These are phyloP conservation scores for Waltergamsia citrina DNA, from an alignment of 2,329 filamentous ascomycete species.

Conservation along the genomic window DNA sequence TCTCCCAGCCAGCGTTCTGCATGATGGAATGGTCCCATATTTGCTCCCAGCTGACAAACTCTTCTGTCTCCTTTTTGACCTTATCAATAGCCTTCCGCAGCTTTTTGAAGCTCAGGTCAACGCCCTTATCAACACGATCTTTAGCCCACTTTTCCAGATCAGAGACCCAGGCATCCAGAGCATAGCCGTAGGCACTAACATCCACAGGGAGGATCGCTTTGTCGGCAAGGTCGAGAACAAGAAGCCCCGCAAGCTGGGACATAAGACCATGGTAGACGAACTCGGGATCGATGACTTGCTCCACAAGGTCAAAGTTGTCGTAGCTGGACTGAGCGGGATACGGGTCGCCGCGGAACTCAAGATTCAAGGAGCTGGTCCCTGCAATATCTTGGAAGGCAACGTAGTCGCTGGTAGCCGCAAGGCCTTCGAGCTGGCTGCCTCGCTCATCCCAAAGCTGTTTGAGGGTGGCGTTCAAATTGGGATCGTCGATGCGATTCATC, in stretches of 20 bases:
- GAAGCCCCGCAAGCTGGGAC: constrained; percentile 67
- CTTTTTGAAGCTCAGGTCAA: constrained; percentile 18
- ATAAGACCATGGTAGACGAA: constrained; percentile 75
- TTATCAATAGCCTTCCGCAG: constrained; percentile 47
- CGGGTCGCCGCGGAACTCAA: constrained; percentile 60
- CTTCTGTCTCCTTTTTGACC: constrained; percentile 37
- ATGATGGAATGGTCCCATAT: constrained; percentile 68
- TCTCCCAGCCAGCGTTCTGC: constrained; percentile 67
- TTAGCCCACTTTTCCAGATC: constrained; percentile 57
- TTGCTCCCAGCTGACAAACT: constrained; percentile 69
- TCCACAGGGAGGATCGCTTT: constrained; percentile 76
- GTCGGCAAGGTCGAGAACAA: constrained; percentile 81
- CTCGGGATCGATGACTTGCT: constrained; percentile 66
- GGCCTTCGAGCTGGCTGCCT: constrained; percentile 50
- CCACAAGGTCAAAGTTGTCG: constrained; percentile 84
- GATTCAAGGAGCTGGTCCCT: constrained; percentile 78
- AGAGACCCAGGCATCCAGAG: constrained; percentile 54
- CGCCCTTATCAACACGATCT: constrained; percentile 14
- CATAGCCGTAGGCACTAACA: constrained; percentile 60
- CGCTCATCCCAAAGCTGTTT: constrained; percentile 66
- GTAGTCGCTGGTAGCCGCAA: constrained; percentile 73
- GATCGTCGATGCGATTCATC: constrained; percentile 66
- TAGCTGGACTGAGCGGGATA: constrained; percentile 78
- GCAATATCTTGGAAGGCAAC: constrained; percentile 87
- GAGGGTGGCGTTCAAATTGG: constrained; percentile 60